phyloP scores from a whole-genome alignment of 208 protist species.

The Trypanosoma caninum region DNA sequence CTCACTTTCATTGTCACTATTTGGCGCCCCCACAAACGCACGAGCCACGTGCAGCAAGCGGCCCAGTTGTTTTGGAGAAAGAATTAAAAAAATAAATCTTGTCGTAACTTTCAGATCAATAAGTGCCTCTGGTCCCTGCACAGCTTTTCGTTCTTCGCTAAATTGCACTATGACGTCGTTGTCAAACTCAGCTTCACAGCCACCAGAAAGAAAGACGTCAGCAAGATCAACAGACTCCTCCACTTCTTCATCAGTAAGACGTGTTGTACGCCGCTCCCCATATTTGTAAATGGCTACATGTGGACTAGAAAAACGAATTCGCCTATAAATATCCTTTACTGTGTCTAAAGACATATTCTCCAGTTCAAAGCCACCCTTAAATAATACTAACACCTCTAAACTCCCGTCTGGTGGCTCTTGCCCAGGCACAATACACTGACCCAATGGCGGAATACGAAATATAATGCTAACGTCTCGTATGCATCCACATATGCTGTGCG shows the following conservation, averaged over 20 bases:
- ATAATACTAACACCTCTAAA: slow-evolving; percentile 21
- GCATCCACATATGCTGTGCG: slow-evolving; percentile 22
- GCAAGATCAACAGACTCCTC: slow-evolving; percentile 25
- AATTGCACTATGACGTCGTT: slow-evolving; percentile 19
- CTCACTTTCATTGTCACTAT: neutral
- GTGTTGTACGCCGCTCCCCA: slow-evolving; percentile 14
- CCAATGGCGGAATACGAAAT: slow-evolving; percentile 22
- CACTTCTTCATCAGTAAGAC: slow-evolving; percentile 15
- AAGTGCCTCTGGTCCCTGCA: slow-evolving; percentile 3
- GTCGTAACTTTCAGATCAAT: slow-evolving; percentile 12
- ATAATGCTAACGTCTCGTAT: slow-evolving; percentile 25
- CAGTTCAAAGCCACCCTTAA: slow-evolving; percentile 26
- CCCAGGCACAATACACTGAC: slow-evolving; percentile 14
- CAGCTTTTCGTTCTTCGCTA: neutral
- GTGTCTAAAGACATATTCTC: slow-evolving; percentile 21
- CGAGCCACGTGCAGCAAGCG: slow-evolving; percentile 20
- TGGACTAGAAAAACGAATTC: slow-evolving; percentile 24
- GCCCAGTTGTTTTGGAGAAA: slow-evolving; percentile 21
- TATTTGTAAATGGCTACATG: slow-evolving; percentile 22
- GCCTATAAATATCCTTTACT: slow-evolving; percentile 16
- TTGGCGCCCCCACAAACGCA: slow-evolving; percentile 17
- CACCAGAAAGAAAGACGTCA: slow-evolving; percentile 27
- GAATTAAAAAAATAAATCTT: slow-evolving; percentile 19
- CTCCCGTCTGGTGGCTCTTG: slow-evolving; percentile 19
- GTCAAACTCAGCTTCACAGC: slow-evolving; percentile 14